phyloP scores from a whole-genome alignment of 1,284 basidiomycete genomes.

The Boletus semigastroideus region DNA sequence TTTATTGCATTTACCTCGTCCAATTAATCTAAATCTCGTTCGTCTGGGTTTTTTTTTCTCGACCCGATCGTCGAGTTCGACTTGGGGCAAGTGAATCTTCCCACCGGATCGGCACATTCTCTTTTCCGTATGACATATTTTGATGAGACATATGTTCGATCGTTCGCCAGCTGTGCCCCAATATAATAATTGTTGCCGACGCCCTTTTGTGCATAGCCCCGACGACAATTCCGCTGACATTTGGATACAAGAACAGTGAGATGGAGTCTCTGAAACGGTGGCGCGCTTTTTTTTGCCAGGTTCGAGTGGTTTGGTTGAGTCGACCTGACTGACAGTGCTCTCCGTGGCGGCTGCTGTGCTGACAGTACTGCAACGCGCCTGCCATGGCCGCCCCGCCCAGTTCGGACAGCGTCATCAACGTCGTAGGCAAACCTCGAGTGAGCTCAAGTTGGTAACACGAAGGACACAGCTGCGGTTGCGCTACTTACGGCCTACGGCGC shows the following conservation, averaged over 20 bases:
- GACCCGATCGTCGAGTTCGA: conserved; percentile 4
- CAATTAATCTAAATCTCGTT: too few relatives aligned
- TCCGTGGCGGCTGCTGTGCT: background rate
- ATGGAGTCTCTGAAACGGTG: conserved; percentile 4
- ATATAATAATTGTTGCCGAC: conserved; percentile 2
- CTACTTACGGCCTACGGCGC: too few relatives aligned
- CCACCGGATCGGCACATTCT: background rate
- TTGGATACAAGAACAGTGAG: background rate
- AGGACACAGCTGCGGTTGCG: too few relatives aligned
- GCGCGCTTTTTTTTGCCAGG: background rate
- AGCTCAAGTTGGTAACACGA: too few relatives aligned
- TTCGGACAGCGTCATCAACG: too few relatives aligned
- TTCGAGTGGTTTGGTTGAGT: background rate
- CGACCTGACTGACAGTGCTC: background rate
- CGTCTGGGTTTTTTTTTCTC: too few relatives aligned
- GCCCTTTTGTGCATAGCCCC: conserved; percentile 19
- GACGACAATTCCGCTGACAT: background rate
- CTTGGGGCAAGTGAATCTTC: conserved; percentile 7
- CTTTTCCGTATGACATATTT: conserved; percentile 1
- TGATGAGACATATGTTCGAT: conserved; percentile 1
- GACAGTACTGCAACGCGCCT: too few relatives aligned
- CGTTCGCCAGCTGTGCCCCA: background rate
- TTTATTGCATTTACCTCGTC: too few relatives aligned
- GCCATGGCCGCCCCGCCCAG: too few relatives aligned
- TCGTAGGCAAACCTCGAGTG: too few relatives aligned